Percentiles rank a stretch among this genome's conserved stretches.
Evolutionary conservation across 1,139 yeast genomes (phyloP).

Genomic region (Suhomyces coccinellae): DNA sequence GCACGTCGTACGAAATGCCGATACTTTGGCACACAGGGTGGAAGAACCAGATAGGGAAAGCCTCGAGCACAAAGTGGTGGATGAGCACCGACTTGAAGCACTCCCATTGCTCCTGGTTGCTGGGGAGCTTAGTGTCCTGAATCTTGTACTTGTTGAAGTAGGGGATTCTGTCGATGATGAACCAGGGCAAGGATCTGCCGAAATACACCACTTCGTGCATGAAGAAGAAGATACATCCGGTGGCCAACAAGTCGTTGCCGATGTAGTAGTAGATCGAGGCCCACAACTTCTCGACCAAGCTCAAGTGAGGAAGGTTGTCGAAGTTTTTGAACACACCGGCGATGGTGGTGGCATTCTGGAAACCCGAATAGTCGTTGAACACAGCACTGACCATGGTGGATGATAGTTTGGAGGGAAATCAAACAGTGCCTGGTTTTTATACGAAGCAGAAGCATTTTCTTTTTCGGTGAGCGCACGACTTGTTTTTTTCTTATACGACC

Average conservation of each 20-base stretch:
- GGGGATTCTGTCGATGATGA: slow-evolving; percentile 43
- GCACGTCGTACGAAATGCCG: slow-evolving; percentile 39
- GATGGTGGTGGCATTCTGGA: slow-evolving; percentile 40
- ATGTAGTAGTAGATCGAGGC: slow-evolving; percentile 45
- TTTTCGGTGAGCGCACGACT: slow-evolving; percentile 7
- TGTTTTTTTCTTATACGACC: slow-evolving; percentile 8
- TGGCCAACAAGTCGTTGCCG: slow-evolving; percentile 46
- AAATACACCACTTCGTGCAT: slow-evolving; percentile 46
- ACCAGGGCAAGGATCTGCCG: slow-evolving; percentile 51
- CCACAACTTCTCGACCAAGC: slow-evolving; percentile 40
- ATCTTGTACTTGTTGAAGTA: slow-evolving; percentile 45
- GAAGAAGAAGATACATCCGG: slow-evolving; percentile 45
- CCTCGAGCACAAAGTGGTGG: slow-evolving; percentile 48
- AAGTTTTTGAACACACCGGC: slow-evolving; percentile 39
- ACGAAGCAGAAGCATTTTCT: slow-evolving; percentile 3
- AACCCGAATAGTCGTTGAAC: slow-evolving; percentile 43
- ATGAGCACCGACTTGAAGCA: slow-evolving; percentile 46
- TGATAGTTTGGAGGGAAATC: not conserved
- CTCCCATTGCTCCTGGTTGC: slow-evolving; percentile 49
- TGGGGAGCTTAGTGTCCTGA: slow-evolving; percentile 43
- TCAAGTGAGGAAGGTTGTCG: slow-evolving; percentile 28
- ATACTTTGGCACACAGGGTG: slow-evolving; percentile 45
- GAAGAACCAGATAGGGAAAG: slow-evolving; percentile 50
- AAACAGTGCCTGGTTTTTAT: not conserved
- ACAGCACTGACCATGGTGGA: slow-evolving; percentile 22